These are phyloP conservation scores for Ophiostoma himal-ulmi DNA, from an alignment of 2,329 filamentous ascomycete genomes.

Conservation along the genomic window DNA sequence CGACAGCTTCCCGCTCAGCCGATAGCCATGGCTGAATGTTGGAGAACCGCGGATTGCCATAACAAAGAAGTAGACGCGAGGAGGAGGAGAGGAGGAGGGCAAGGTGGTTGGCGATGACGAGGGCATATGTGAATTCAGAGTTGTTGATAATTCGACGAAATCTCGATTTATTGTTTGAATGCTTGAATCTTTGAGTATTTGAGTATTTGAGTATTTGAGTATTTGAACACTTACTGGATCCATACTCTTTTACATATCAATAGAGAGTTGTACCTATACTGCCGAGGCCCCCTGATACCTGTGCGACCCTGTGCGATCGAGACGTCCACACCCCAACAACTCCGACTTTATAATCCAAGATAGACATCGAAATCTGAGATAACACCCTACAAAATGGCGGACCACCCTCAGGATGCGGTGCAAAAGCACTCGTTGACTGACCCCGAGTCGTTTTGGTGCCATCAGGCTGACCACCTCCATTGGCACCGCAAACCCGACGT, in stretches of 20 bases:
- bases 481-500: conserved; percentile 73
- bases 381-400: conserved; percentile 28
- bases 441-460: conserved; percentile 68
- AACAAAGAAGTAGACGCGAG: neutral
- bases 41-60: neutral
- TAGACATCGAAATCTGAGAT: neutral
- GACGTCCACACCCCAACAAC: neutral
- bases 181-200: neutral
- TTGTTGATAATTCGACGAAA: neutral
- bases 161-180: neutral
- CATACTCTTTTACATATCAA: no score
- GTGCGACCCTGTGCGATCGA: neutral
- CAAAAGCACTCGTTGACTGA: conserved; percentile 56
- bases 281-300: neutral
- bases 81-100: neutral
- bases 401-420: conserved; percentile 43
- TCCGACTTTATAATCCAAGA: neutral
- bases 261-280: neutral
- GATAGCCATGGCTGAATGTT: neutral
- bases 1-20: conserved; percentile 20
- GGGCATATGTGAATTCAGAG: neutral
- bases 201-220: no score
- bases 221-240: no score
- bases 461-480: conserved; percentile 66
- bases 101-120: neutral